A percentile compares a stretch with the other conserved stretches of the same genome.
Conservation (phyloP, 2,329 filamentous ascomycete genomes). For the Colletotrichum incanum region DNA sequence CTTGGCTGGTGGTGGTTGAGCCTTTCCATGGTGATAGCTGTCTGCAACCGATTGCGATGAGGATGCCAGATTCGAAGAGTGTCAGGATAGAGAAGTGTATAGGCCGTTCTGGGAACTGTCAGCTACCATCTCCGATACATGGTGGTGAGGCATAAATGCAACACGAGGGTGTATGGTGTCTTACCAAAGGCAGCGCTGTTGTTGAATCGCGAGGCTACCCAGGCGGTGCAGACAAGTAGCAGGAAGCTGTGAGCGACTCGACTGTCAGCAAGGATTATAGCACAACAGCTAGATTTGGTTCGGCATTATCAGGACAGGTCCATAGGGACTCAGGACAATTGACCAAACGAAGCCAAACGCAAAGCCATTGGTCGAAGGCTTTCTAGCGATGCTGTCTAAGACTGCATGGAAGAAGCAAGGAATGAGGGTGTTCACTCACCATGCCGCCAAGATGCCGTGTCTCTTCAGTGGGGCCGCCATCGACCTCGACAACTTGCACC, state of each 20-base stretch:
- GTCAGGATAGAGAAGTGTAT: slow-evolving; percentile 54
- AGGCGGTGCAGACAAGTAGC: slow-evolving; percentile 35
- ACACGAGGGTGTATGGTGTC: background rate
- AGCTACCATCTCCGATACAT: background rate
- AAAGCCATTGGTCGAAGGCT: background rate
- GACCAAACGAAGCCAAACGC: background rate
- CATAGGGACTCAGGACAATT: background rate
- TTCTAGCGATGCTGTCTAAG: background rate
- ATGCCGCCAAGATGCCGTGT: slow-evolving; percentile 40
- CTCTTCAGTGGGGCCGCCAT: slow-evolving; percentile 43
- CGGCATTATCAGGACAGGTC: background rate
- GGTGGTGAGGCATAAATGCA: background rate
- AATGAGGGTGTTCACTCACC: slow-evolving; percentile 36
- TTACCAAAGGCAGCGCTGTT: slow-evolving; percentile 56
- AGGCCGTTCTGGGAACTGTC: slow-evolving; percentile 49
- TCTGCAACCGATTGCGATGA: slow-evolving; percentile 42
- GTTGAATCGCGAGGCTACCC: slow-evolving; percentile 53
- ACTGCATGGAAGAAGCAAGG: slow-evolving; percentile 2
- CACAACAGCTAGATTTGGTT: background rate
- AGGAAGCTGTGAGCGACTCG: slow-evolving; percentile 15
- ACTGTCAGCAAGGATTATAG: slow-evolving; percentile 4
- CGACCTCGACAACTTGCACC: slow-evolving; percentile 3
- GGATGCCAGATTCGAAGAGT: slow-evolving; percentile 46
- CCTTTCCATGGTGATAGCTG: slow-evolving; percentile 29
- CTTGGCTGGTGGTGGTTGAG: slow-evolving; percentile 13